Conservation (phyloP, 768 basidiomycete genomes). For the Tricholoma flavovirens region DNA sequence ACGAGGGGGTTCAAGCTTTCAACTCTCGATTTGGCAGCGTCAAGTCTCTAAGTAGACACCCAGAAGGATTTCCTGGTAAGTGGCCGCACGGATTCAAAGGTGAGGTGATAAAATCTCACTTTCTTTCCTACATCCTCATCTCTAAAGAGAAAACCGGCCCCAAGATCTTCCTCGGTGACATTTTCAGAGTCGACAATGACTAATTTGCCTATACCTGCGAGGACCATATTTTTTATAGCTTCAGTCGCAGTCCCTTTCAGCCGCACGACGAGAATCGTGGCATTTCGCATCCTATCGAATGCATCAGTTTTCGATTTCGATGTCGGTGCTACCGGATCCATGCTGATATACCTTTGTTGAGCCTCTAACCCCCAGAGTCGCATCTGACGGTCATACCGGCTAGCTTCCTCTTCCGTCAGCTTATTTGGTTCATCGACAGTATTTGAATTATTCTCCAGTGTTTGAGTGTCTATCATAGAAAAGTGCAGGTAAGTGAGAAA, state of each 20-base stretch:
- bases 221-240: slow-evolving; percentile 94
- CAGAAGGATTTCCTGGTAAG: slow-evolving; percentile 38
- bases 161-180: slow-evolving; percentile 82
- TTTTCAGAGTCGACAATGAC: slow-evolving; percentile 75
- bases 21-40: slow-evolving; percentile 79
- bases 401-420: slow-evolving; percentile 66
- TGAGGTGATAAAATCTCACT: slow-evolving; percentile 39
- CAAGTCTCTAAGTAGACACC: slow-evolving; percentile 57
- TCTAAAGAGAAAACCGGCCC: slow-evolving; percentile 88
- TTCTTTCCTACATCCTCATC: slow-evolving; percentile 90
- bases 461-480: slow-evolving; percentile 3
- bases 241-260: slow-evolving; percentile 87
- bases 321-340: slow-evolving; percentile 6
- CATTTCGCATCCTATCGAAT: slow-evolving; percentile 79
- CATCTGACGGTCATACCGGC: slow-evolving; percentile 95
- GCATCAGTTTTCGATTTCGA: slow-evolving; percentile 14
- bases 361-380: slow-evolving; percentile 97
- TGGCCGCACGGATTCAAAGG: slow-evolving; percentile 21
- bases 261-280: slow-evolving; percentile 78
- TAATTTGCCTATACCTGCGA: slow-evolving; percentile 91
- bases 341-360: slow-evolving; percentile 62
- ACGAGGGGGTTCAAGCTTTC: slow-evolving; percentile 93
- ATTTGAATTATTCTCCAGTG: slow-evolving; percentile 6
- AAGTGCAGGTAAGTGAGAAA: background rate
- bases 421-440: slow-evolving; percentile 20